These are phyloP conservation scores for Linderina pennispora DNA, from an alignment of 192 early-diverging fungal species.

Conservation along the genomic window DNA sequence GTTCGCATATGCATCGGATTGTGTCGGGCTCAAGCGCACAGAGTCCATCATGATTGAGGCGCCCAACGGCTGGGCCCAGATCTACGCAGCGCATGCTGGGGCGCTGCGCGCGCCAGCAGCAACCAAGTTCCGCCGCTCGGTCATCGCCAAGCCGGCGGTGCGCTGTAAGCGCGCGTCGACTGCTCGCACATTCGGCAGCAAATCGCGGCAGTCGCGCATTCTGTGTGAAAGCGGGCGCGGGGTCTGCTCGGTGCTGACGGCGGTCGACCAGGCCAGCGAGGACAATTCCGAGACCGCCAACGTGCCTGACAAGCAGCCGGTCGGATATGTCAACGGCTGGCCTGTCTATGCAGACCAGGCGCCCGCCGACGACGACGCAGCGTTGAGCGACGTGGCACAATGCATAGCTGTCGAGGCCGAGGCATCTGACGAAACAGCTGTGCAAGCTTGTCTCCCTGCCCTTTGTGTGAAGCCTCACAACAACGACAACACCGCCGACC, in stretches of 20 bases:
- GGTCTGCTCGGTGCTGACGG: no score
- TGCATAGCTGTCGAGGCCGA: no score
- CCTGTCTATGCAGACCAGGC: conserved; percentile 16
- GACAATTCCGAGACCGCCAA: no score
- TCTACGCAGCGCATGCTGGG: neutral
- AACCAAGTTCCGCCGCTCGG: no score
- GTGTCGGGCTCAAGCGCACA: conserved; percentile 18
- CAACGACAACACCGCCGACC: no score
- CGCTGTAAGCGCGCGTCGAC: neutral
- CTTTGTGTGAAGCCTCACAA: no score
- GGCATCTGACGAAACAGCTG: neutral
- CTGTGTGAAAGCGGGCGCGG: no score
- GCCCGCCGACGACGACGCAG: neutral
- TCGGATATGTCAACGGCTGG: conserved; percentile 29
- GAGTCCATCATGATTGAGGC: conserved; percentile 11
- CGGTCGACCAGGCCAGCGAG: neutral
- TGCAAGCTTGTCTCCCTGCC: no score
- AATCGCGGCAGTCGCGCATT: neutral
- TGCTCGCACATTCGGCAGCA: neutral
- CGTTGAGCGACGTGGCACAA: neutral
- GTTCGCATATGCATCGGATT: conserved; percentile 24
- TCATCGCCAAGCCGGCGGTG: neutral
- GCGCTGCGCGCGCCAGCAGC: neutral
- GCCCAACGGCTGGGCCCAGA: neutral
- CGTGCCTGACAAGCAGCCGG: no score